Conservation (phyloP, 2,329 filamentous ascomycete genomes). For the Xylariales sp. region DNA sequence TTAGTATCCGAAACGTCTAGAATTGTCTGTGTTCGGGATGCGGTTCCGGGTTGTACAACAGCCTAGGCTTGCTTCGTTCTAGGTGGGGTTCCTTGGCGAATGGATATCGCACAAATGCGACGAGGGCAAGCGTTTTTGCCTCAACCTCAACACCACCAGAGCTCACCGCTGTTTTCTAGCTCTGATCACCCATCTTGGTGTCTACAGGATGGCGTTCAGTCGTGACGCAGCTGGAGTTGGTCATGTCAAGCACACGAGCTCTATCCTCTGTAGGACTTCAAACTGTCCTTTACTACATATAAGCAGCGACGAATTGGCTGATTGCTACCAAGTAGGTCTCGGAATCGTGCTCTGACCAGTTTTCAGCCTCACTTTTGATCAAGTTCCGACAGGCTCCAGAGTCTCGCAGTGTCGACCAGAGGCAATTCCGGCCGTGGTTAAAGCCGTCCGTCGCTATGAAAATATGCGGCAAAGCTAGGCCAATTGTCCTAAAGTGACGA, state of each 20-base stretch:
- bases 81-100: slow-evolving; percentile 1
- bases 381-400: too few relatives aligned
- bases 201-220: background rate
- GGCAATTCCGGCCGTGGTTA: background rate
- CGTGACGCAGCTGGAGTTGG: background rate
- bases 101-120: slow-evolving; percentile 1
- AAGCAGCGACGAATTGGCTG: too few relatives aligned
- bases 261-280: background rate
- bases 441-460: background rate
- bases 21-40: too few relatives aligned
- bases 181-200: background rate
- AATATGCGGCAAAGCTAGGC: background rate
- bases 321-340: too few relatives aligned
- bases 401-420: background rate
- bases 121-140: background rate
- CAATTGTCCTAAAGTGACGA: slow-evolving; percentile 6
- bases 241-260: background rate
- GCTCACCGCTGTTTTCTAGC: slow-evolving; percentile 2
- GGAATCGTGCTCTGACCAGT: background rate
- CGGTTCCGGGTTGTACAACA: background rate
- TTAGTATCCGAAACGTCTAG: too few relatives aligned
- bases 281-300: background rate
- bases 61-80: background rate
- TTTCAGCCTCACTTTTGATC: slow-evolving; percentile 1
- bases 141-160: background rate